Evolutionary conservation across 371 early-diverging fungal genomes (phyloP), one percentile per base, ranked within the genome.

Genomic region (Lichtheimia ornata): DNA sequence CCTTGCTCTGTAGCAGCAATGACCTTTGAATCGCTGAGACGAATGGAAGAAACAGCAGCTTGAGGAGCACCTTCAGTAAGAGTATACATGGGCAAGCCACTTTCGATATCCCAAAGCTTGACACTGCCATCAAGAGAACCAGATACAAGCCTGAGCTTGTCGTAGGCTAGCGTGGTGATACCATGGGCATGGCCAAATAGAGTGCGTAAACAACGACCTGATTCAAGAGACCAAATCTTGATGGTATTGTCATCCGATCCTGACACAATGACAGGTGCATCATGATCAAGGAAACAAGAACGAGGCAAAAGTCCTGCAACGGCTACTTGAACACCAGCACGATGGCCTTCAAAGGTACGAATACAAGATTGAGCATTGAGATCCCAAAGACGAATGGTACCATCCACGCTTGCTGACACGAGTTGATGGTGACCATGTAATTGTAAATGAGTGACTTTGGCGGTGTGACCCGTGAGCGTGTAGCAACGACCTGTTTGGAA

Each of bases 51-150:
- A 42, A 94, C 85, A 4, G 91, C 77, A 1, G 81, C 84, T 2
- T 77, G 84, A 49, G 40, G 43, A 3, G 69, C 58, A 42, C 79
- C 78, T 2, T 82, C 84, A 5, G 71, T 66, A 47, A 94, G 73
- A 1, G 92, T 87, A 56, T 90, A 86, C 59, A 93, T 68, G 47
- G 84, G 76, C 35, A 85, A 63, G 5, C 93, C 96, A 22, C 84
- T 86, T 56, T 92, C 90, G 4, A 91, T 76, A 64, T 96, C 96
- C 98, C 98, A 99, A 49, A 97, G 79, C 66, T 90, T 91, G 28
- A 98, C 81, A 7, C 83, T 81, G n/a, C 88, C 83, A 65, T 96
- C 97, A 57, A 90, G 81, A 6, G 91, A 86, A 1, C 94, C 97
- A 35, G 91, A 89, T 2, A 95, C 91, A 12, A 96, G 86, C 11